Base-by-base conservation (phyloP, 495 filamentous ascomycete species). In the Aspergillus coremiiformis region DNA sequence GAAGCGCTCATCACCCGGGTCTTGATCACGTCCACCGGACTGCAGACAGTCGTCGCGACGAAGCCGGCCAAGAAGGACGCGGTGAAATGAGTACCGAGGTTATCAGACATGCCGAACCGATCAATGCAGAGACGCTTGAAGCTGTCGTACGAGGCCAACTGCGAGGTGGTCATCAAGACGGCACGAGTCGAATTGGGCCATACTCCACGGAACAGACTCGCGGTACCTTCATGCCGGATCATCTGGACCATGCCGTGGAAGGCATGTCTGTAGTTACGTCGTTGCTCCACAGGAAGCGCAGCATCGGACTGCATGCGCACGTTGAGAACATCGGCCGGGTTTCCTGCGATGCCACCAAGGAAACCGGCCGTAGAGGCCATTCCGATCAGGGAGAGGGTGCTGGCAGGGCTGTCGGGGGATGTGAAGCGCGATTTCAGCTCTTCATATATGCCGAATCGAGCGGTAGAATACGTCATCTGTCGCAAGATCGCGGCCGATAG, bases 241-340 rank as follows among this genome's bases (percentile, higher is more conserved):
- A 96, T 95, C 43, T 88, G 81, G 10, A 87, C 69, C 49, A 98
- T 68, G 2, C 93, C 93, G 62, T 98, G 85, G 23, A 96, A 64
- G 3, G 91, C 94, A 61, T 97, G 77, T 45, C 81, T 81, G 76
- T 98, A 98, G 70, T 95, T 90, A 20, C 91, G 82, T 3, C 89
- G 84, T 55, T 93, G 72, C 1, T 73, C 74, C 2, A 71, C 60
- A 0, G 90, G 87, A 4, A 96, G 80, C 0, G 91, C 82, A 11
- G 87, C 84, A 66, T 97, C 93, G 72, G 92, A 85, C 68, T 98
- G 93, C 93, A 98, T 98, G 56, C 93, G 90, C 37, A 98, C 93
- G 70, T 98, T 98, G 51, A 96, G 78, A 10, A 98, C 87, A 64
- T 98, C 93, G 51, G 92, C 92, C 0, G 90, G 87, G 69, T 97